Conservation (phyloP, 257 asterid species). For the Galeopsis tetrahit region DNA sequence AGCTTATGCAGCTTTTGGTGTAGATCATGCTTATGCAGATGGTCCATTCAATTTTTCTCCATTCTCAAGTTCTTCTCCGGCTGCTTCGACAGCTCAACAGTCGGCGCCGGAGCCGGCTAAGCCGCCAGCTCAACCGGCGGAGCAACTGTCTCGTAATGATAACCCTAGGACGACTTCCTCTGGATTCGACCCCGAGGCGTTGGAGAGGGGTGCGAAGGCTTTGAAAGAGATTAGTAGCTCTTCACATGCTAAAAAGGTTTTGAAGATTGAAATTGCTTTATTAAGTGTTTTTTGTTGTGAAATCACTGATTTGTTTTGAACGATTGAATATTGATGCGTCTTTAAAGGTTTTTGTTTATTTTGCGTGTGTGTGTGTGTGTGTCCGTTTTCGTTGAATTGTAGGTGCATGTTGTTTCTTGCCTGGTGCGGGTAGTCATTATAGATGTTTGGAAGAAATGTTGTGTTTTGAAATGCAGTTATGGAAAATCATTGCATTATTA, state of each 20-base stretch:
- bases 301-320: neutral
- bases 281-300: neutral
- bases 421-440: neutral
- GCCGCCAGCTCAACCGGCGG: slow-evolving; percentile 44
- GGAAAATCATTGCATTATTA: slow-evolving; percentile 3
- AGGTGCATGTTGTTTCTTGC: neutral
- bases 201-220: slow-evolving; percentile 83
- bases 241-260: slow-evolving; percentile 69
- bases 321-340: slow-evolving; percentile 13
- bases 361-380: neutral
- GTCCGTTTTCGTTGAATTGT: neutral
- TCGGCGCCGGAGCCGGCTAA: slow-evolving; percentile 42
- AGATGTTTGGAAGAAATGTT: neutral
- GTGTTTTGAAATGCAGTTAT: neutral
- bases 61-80: slow-evolving; percentile 49
- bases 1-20: slow-evolving; percentile 60
- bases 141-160: slow-evolving; percentile 64
- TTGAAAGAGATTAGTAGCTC: slow-evolving; percentile 61
- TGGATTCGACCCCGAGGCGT: slow-evolving; percentile 94
- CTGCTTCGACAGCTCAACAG: slow-evolving; percentile 42
- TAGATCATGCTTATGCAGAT: slow-evolving; percentile 62
- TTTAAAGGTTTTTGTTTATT: neutral
- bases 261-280: neutral
- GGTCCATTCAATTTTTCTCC: slow-evolving; percentile 61
- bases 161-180: slow-evolving; percentile 86